Base-by-base conservation (phyloP, 768 basidiomycete genomes). In the Lepiota venenata region DNA sequence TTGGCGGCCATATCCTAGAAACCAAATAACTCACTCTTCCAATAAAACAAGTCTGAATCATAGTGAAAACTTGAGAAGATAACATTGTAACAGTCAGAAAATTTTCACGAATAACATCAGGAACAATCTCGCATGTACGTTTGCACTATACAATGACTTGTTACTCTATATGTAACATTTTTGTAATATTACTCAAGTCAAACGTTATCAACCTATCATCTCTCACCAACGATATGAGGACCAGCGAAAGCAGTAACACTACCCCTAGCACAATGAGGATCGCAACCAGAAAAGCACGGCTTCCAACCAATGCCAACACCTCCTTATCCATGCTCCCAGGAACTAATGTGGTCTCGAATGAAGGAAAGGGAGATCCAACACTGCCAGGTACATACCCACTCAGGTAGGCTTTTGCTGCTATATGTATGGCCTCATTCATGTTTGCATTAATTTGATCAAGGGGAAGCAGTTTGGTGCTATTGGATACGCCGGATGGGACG, bases 131-230 rank as follows among this genome's bases (percentile, higher is more conserved):
- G n/a, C n/a, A n/a, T n/a, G n/a, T n/a, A n/a, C n/a, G n/a, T n/a
- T n/a, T n/a, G n/a, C n/a, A n/a, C n/a, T n/a, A n/a, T n/a, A n/a
- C n/a, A n/a, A n/a, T n/a, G n/a, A n/a, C 9, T 20, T 14, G 25
- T 49, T 12, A 49, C 3, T 49, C 9, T 22, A 15, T 8, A 20
- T 27, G 27, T 40, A 51, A 12, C 1, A 27, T 22, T 15, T 40
- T 46, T 4, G 39, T n/a, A 16, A 53, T 53, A 38, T 53, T 53
- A 8, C 46, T 36, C 52, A 53, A 32, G 8, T 53, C 52, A 18
- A 53, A 53, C 8, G 43, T 45, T 14, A 40, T 22, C 11, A 53
- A 36, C 29, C 40, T 36, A 40, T 53, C 52, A 12, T 12, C 44
- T 14, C 15, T 45, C 35, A 39, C 44, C n/a, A 53, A 11, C 37